Conservation (phyloP, 371 early-diverging fungal genomes). For the Coemansia sp. region DNA sequence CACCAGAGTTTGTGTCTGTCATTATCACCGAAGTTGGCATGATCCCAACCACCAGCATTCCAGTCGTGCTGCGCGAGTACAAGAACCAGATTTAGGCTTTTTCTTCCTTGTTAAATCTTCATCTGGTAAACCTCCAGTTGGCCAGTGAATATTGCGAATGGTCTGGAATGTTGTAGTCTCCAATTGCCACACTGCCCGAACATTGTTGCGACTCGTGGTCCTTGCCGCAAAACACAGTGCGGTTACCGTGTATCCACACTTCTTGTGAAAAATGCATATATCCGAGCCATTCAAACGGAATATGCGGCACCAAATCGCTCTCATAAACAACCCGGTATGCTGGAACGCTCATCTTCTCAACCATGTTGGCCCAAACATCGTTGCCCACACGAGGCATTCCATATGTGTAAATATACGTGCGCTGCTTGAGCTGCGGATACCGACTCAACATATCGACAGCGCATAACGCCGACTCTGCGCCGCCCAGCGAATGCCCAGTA, state of each 20-base stretch:
- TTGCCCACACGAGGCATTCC: slow-evolving; percentile 60
- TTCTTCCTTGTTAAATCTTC: background rate
- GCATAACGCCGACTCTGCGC: slow-evolving; percentile 38
- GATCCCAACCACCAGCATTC: slow-evolving; percentile 91
- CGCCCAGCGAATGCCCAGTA: slow-evolving; percentile 51
- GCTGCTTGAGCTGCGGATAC: slow-evolving; percentile 19
- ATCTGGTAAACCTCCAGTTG: slow-evolving; percentile 24
- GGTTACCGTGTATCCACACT: slow-evolving; percentile 52
- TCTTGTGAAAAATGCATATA: slow-evolving; percentile 55
- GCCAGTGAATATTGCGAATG: slow-evolving; percentile 36
- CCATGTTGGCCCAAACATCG: slow-evolving; percentile 51
- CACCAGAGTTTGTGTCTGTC: slow-evolving; percentile 85
- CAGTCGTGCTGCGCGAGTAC: slow-evolving; percentile 68
- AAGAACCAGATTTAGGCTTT: slow-evolving; percentile 39
- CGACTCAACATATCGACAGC: slow-evolving; percentile 30
- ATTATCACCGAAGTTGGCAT: slow-evolving; percentile 93
- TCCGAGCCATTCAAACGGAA: slow-evolving; percentile 55
- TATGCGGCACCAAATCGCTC: slow-evolving; percentile 57
- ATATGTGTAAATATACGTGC: slow-evolving; percentile 43
- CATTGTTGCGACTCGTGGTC: slow-evolving; percentile 23
- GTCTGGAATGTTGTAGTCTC: slow-evolving; percentile 37
- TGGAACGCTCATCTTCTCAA: slow-evolving; percentile 46
- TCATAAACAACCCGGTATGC: slow-evolving; percentile 54
- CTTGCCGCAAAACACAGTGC: slow-evolving; percentile 38
- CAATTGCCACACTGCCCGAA: slow-evolving; percentile 23